A percentile compares a stretch with the other conserved stretches of the same genome.
phyloP scores from a whole-genome alignment of 2,329 filamentous ascomycete genomes.

The Chrysoporthe austroafricana region DNA sequence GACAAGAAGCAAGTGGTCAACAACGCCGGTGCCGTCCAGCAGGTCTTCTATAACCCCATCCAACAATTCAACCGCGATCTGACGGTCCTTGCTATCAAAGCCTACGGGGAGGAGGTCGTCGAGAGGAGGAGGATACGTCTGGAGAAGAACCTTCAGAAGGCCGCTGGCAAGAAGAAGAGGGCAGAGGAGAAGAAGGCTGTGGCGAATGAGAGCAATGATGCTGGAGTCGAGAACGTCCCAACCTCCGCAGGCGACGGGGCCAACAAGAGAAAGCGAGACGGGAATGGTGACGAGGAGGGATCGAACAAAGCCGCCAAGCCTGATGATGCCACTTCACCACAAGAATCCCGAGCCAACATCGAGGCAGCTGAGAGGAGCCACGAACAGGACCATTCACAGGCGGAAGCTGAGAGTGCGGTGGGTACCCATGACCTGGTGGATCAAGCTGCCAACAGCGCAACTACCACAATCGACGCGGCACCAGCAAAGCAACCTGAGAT shows the following conservation, averaged over 20 bases:
- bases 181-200: conserved; percentile 42
- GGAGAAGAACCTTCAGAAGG: conserved; percentile 44
- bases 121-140: conserved; percentile 36
- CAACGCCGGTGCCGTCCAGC: conserved; percentile 65
- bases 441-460: background rate
- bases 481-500: conserved; percentile 4
- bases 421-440: no score
- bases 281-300: conserved; percentile 35
- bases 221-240: conserved; percentile 7
- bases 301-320: conserved; percentile 22
- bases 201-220: background rate
- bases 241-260: conserved; percentile 33
- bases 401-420: background rate
- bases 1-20: conserved; percentile 39
- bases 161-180: conserved; percentile 46
- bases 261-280: conserved; percentile 48
- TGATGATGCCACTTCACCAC: conserved; percentile 10
- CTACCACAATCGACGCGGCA: conserved; percentile 22
- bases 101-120: conserved; percentile 71
- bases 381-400: background rate
- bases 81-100: conserved; percentile 88
- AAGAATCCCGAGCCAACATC: conserved; percentile 15
- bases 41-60: conserved; percentile 98
- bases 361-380: conserved; percentile 16
- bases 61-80: conserved; percentile 98